phyloP scores from a whole-genome alignment of 2,329 filamentous ascomycete genomes.

The Tympanopsis confertula region DNA sequence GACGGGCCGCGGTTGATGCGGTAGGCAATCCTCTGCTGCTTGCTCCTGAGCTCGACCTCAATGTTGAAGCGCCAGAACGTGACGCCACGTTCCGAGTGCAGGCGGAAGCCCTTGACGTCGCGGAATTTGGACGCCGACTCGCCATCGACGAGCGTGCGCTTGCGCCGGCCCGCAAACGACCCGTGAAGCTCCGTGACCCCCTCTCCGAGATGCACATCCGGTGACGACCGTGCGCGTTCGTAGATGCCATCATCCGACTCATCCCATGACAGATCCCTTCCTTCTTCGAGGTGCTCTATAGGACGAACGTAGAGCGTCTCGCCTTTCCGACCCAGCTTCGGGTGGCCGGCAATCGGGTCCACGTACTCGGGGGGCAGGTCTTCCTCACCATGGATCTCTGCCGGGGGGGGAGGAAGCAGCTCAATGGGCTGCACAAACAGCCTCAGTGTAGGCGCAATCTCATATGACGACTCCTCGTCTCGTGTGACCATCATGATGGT shows the following conservation, averaged over 20 bases:
- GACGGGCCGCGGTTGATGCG: slow-evolving; percentile 86
- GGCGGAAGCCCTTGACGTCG: slow-evolving; percentile 69
- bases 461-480: slow-evolving; percentile 73
- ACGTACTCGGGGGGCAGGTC: slow-evolving; percentile 69
- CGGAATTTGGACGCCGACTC: slow-evolving; percentile 72
- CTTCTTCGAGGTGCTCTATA: slow-evolving; percentile 74
- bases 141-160: slow-evolving; percentile 53
- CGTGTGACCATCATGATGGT: slow-evolving; percentile 91
- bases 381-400: slow-evolving; percentile 50
- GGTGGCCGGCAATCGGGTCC: slow-evolving; percentile 77
- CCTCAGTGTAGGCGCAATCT: slow-evolving; percentile 65
- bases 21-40: slow-evolving; percentile 81
- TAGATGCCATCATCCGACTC: slow-evolving; percentile 78
- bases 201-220: slow-evolving; percentile 28
- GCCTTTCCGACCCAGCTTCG: slow-evolving; percentile 74
- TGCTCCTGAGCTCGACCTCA: slow-evolving; percentile 73
- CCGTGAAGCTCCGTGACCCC: slow-evolving; percentile 35
- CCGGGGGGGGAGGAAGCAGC: slow-evolving; percentile 66
- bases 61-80: slow-evolving; percentile 98
- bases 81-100: slow-evolving; percentile 74
- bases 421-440: slow-evolving; percentile 82
- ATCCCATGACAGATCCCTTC: slow-evolving; percentile 63
- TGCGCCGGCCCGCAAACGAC: slow-evolving; percentile 41
- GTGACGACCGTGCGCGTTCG: slow-evolving; percentile 48
- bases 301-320: slow-evolving; percentile 80